Conservation (phyloP, 1,284 basidiomycete genomes). For the Cutaneotrichosporon curvatum region DNA sequence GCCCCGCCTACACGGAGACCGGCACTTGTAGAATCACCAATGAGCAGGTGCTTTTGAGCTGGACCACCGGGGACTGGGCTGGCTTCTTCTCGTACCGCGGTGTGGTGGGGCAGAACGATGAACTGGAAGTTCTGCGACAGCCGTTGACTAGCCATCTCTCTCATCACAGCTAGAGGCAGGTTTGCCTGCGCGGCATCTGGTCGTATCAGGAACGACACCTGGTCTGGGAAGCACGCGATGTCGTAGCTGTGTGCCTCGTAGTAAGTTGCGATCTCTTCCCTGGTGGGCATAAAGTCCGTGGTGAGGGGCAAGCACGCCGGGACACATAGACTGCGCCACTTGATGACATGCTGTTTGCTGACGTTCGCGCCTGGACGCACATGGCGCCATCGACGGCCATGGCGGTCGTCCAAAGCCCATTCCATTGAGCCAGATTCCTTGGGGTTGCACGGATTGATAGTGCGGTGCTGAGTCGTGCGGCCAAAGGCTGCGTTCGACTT, state of each 20-base stretch:
- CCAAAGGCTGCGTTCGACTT: constrained; percentile 27
- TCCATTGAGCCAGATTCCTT: constrained; percentile 7
- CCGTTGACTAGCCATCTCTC: constrained; percentile 86
- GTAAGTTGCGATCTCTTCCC: constrained; percentile 64
- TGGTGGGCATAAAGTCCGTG: constrained; percentile 77
- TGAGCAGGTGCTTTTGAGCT: constrained; percentile 54
- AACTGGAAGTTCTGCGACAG: constrained; percentile 93
- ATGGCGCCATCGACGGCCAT: constrained; percentile 83
- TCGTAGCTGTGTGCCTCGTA: constrained; percentile 64
- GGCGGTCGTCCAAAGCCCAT: constrained; percentile 37
- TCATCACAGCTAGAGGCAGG: constrained; percentile 79
- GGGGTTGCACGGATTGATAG: constrained; percentile 45
- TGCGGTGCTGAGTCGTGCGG: constrained; percentile 32
- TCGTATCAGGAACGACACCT: constrained; percentile 58
- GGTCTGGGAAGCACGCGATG: constrained; percentile 44
- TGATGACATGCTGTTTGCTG: constrained; percentile 66
- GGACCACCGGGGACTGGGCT: neutral
- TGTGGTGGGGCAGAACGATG: constrained; percentile 52
- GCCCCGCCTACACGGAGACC: constrained; percentile 57
- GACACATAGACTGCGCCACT: constrained; percentile 81
- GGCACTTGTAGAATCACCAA: constrained; percentile 52
- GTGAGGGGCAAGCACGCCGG: constrained; percentile 86
- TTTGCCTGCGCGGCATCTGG: constrained; percentile 42
- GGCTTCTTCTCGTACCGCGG: constrained; percentile 18
- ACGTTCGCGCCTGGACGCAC: constrained; percentile 67